These are phyloP conservation scores for Colletotrichum gloeosporioides DNA, from an alignment of 2,329 filamentous ascomycete genomes.

Conservation along the genomic window DNA sequence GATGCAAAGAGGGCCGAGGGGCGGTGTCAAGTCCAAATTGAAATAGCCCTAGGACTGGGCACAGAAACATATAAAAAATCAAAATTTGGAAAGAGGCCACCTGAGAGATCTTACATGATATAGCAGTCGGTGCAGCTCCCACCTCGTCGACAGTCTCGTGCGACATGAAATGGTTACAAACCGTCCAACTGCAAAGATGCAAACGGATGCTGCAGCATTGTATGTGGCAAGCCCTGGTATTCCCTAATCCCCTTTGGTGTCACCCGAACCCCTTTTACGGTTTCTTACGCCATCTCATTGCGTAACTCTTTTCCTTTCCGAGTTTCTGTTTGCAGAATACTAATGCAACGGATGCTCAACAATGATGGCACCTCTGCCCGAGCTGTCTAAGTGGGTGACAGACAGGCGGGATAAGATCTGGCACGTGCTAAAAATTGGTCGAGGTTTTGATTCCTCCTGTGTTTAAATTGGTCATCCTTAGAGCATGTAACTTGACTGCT, in stretches of 20 bases:
- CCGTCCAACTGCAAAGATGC: neutral
- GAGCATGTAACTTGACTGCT: rapidly evolving
- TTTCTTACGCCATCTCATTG: rapidly evolving
- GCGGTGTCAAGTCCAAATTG: rapidly evolving
- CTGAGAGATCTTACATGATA: rapidly evolving
- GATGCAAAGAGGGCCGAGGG: neutral
- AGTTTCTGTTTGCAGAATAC: neutral
- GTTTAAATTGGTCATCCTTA: rapidly evolving
- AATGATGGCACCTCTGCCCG: neutral
- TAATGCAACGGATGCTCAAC: rapidly evolving
- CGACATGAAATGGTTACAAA: rapidly evolving
- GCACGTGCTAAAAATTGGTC: rapidly evolving
- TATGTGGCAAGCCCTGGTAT: neutral
- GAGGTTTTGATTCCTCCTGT: neutral
- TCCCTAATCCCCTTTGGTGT: rapidly evolving
- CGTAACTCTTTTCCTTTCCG: rapidly evolving
- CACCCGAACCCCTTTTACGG: rapidly evolving
- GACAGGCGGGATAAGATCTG: rapidly evolving
- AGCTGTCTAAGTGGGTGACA: rapidly evolving
- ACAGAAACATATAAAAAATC: neutral
- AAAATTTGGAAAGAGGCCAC: neutral
- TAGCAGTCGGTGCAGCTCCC: neutral
- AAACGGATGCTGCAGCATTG: neutral
- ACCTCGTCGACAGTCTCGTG: neutral
- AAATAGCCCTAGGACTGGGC: rapidly evolving